Evolutionary conservation across 192 early-diverging fungal genomes (phyloP).

Genomic region (Entomortierella beljakovae): DNA sequence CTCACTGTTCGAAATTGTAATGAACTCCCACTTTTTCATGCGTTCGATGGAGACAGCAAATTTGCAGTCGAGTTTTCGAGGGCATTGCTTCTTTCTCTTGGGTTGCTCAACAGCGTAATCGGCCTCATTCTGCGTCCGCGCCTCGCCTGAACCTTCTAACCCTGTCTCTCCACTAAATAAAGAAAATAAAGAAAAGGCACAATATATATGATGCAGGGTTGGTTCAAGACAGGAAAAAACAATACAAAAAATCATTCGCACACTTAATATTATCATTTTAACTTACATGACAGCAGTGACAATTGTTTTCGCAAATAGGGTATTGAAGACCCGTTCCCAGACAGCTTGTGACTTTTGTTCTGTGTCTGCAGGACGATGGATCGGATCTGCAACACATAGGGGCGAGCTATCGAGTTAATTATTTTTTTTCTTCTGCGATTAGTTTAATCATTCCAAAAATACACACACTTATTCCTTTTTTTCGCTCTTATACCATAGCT

Average conservation of each 20-base stretch:
- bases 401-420: constrained; percentile 8
- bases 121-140: constrained; percentile 13
- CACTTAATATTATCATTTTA: background rate
- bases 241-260: too few species aligned
- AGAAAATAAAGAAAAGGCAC: background rate
- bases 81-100: background rate
- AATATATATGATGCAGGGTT: too few species aligned
- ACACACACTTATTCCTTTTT: background rate
- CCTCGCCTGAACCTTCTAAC: constrained; percentile 8
- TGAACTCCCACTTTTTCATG: constrained; percentile 3
- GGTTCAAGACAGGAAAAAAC: too few species aligned
- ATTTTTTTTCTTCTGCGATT: constrained; percentile 8
- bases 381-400: constrained; percentile 11
- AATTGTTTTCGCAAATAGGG: constrained; percentile 7
- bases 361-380: constrained; percentile 14
- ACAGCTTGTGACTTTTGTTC: constrained; percentile 22
- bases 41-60: constrained; percentile 14
- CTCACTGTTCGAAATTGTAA: constrained; percentile 21
- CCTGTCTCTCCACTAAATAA: constrained; percentile 25
- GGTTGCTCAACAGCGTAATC: background rate
- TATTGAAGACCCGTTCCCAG: constrained; percentile 14
- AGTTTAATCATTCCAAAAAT: background rate
- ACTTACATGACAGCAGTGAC: constrained; percentile 12
- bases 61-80: constrained; percentile 16
- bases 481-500: background rate